Conservation (phyloP, 139 green algal genomes). For the Chlamydomonas sp. region DNA sequence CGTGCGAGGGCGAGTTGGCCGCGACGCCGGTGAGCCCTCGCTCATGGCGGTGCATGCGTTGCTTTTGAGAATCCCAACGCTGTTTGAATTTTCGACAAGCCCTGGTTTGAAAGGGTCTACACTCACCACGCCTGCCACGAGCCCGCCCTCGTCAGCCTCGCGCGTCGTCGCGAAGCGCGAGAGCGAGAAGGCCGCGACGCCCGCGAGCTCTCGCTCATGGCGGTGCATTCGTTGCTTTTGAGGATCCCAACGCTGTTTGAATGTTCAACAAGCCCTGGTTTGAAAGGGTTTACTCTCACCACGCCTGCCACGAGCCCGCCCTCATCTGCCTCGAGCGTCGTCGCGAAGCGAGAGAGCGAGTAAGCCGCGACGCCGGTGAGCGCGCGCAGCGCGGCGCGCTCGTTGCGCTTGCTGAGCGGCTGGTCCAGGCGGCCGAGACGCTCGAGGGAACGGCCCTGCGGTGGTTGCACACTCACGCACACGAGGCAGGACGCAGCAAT, state of each 20-base stretch:
- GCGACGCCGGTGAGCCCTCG: slow-evolving; percentile 44
- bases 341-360: slow-evolving; percentile 46
- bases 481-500: no score
- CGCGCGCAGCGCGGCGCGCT: slow-evolving; percentile 39
- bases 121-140: slow-evolving; percentile 16
- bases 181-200: slow-evolving; percentile 44
- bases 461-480: no score
- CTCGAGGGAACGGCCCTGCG: slow-evolving; percentile 15
- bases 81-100: no score
- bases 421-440: slow-evolving; percentile 17
- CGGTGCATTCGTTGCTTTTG: no score
- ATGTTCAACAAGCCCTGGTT: no score
- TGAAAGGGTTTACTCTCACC: no score
- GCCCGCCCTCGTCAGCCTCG: slow-evolving; percentile 41
- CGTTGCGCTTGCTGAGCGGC: slow-evolving; percentile 26
- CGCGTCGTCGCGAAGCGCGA: slow-evolving; percentile 43
- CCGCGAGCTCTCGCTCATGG: no score
- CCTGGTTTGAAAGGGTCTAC: no score
- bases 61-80: no score
- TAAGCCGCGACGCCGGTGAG: slow-evolving; percentile 44
- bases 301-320: slow-evolving; percentile 22
- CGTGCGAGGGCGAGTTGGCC: slow-evolving; percentile 43
- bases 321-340: slow-evolving; percentile 44
- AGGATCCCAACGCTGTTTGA: no score
- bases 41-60: no score